A percentile compares a stretch with the other conserved stretches of the same genome.
phyloP scores from a whole-genome alignment of 2,329 filamentous ascomycete species.

The Cytospora piceicola region DNA sequence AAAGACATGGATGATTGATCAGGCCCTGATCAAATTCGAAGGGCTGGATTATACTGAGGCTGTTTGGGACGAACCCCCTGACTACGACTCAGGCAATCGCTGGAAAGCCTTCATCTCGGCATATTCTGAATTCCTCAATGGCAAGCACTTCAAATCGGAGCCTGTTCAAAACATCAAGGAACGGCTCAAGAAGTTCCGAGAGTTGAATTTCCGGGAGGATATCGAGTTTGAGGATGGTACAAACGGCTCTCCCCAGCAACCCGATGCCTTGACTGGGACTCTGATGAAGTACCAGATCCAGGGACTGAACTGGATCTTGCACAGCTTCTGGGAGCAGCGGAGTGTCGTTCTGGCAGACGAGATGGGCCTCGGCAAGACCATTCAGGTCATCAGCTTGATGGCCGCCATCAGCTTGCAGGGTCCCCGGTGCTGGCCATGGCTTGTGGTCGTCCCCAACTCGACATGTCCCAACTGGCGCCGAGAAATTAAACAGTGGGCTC shows the following conservation, averaged over 20 bases:
- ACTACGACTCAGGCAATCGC: constrained; percentile 62
- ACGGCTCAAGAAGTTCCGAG: constrained; percentile 70
- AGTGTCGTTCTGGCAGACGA: constrained; percentile 95
- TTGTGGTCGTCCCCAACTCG: constrained; percentile 91
- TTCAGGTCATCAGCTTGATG: constrained; percentile 86
- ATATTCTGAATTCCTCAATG: constrained; percentile 83
- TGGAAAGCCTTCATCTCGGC: constrained; percentile 82
- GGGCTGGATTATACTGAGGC: constrained; percentile 88
- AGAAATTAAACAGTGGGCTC: constrained; percentile 93
- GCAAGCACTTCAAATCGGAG: constrained; percentile 68
- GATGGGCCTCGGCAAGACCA: constrained; percentile 97
- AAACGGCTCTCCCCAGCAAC: constrained; percentile 57
- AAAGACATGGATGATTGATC: constrained; percentile 71
- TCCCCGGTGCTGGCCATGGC: constrained; percentile 84
- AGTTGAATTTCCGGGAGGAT: constrained; percentile 60
- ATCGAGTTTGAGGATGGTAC: constrained; percentile 59
- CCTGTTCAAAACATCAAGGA: constrained; percentile 64
- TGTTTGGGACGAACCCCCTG: constrained; percentile 85
- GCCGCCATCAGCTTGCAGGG: constrained; percentile 69
- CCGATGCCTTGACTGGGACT: constrained; percentile 75
- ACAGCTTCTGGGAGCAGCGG: constrained; percentile 79
- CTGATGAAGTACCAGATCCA: constrained; percentile 94
- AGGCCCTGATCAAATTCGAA: constrained; percentile 87
- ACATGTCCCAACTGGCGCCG: constrained; percentile 98
- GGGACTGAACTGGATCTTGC: constrained; percentile 92